Base-by-base conservation (phyloP, 352 stramenopile species). In the Phytopythium cucurbitacearum region DNA sequence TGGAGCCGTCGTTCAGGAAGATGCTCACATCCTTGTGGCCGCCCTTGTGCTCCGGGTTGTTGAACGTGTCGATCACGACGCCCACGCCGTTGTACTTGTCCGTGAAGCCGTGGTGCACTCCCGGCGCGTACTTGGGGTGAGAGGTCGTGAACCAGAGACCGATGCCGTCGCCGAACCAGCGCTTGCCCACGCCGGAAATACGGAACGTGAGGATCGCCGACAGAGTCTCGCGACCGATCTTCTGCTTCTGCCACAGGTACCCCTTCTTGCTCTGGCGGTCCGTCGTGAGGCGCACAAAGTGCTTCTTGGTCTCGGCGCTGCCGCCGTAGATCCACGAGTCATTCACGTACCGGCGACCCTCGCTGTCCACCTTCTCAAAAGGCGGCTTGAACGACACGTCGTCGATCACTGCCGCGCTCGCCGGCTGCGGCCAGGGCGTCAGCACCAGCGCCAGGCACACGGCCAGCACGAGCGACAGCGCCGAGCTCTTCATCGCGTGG, bases 271-370 rank as follows among this genome's bases (percentile, higher is more conserved):
- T 93, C 66, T 95, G 85, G 0, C 85, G 81, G 56, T 95, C 84
- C 7, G 85, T 85, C n/a, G 85, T 95, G n/a, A 95, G 64, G 32
- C 85, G 85, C 40, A 94, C 67, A 59, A 95, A 95, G 69, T 89
- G 70, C 66, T 92, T 91, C 63, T 94, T 93, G 15, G 82, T 72
- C 56, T 91, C 79, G 28, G 85, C 54, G 56, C 71, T 80, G 48
- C 83, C 85, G 50, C 85, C 85, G 53, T 86, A 72, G 32, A 59
- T 74, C 80, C 80, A 94, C 57, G 70, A 85, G 50, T 83, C 75
- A 57, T 91, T 92, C 52, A 94, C 67, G 52, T 85, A 66, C 45
- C 85, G 82, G 9, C 60, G 65, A 40, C 76, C 82, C 1, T 80
- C 67, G n/a, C 41, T 48, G 56, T 92, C 80, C 36, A 93, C 60